Evolutionary conservation across 805 yeast species (phyloP), one percentile per base, ranked within the genome.

Genomic region (Candida gorgasii): DNA sequence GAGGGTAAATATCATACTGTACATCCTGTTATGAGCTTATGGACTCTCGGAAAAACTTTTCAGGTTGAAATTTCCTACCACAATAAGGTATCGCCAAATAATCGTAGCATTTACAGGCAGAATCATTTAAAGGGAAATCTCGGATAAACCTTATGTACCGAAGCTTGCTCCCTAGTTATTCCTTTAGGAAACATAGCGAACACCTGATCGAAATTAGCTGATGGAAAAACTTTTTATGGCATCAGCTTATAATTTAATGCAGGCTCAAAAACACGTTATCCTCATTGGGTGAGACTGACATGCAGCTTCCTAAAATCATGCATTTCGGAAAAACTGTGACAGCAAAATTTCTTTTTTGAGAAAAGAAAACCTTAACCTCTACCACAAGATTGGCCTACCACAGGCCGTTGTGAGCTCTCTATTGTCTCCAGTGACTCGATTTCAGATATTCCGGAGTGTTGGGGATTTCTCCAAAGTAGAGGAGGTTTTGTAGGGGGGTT

Each of bases 11-110:
- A 22, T n/a, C 24, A 22, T 9, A 9, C 24, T 22, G 24, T 7
- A 22, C 24, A 7, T 7, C 6, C 9, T 7, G 33, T 30, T 30
- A 30, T 30, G 33, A 30, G 33, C 18, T 15, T 11, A 30, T 30
- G 33, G 17, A 22, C 18, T 15, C 5, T 18, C 35, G 35, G 35
- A 31, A 31, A 31, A 31, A 31, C 35, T 31, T 31, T 31, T 31
- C 33, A 30, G 22, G 19, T 4, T 18, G 12, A 8, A 31, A 18
- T 27, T 27, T 11, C 28, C 28, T 22, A n/a, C n/a, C n/a, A n/a
- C n/a, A n/a, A n/a, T n/a, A n/a, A n/a, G n/a, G n/a, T n/a, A n/a
- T n/a, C n/a, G n/a, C n/a, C n/a, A n/a, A n/a, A n/a, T n/a, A n/a
- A n/a, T n/a, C n/a, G n/a, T n/a, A n/a, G n/a, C n/a, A n/a, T n/a